phyloP scores from a whole-genome alignment of 2,329 filamentous ascomycete genomes.

The Clonostachys chloroleuca region DNA sequence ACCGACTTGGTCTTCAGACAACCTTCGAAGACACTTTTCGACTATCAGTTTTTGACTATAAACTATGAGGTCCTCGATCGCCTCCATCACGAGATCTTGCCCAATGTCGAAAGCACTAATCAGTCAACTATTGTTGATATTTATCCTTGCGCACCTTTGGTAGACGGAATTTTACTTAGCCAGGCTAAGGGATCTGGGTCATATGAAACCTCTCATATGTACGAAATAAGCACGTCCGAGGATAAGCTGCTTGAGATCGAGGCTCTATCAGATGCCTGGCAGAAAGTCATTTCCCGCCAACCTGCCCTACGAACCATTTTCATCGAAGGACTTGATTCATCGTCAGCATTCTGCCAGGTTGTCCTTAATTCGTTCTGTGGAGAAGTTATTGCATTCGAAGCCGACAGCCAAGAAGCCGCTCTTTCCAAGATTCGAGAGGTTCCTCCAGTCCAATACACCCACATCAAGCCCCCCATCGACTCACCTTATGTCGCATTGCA shows the following conservation, averaged over 20 bases:
- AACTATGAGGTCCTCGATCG: slow-evolving; percentile 18
- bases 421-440: not conserved
- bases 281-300: slow-evolving; percentile 23
- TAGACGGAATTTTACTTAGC: slow-evolving; percentile 27
- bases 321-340: slow-evolving; percentile 13
- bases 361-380: slow-evolving; percentile 13
- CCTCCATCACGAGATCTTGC: slow-evolving; percentile 10
- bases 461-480: slow-evolving; percentile 1
- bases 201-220: slow-evolving; percentile 19
- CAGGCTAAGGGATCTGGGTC: slow-evolving; percentile 17
- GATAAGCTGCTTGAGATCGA: slow-evolving; percentile 13
- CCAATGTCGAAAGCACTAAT: slow-evolving; percentile 26
- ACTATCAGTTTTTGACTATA: slow-evolving; percentile 21
- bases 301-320: slow-evolving; percentile 23
- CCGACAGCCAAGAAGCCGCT: not conserved
- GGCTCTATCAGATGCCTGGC: slow-evolving; percentile 36
- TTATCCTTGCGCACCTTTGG: slow-evolving; percentile 30
- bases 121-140: slow-evolving; percentile 25
- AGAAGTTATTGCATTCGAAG: not conserved
- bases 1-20: too few relatives aligned
- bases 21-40: slow-evolving; percentile 24
- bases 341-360: slow-evolving; percentile 18
- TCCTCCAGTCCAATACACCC: slow-evolving; percentile 9
- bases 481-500: slow-evolving; percentile 8
- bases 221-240: slow-evolving; percentile 12